Percentiles rank a stretch among this genome's conserved stretches.
Evolutionary conservation across 306 rosid species (phyloP).

Genomic region (Hippophae gyantsensis): DNA sequence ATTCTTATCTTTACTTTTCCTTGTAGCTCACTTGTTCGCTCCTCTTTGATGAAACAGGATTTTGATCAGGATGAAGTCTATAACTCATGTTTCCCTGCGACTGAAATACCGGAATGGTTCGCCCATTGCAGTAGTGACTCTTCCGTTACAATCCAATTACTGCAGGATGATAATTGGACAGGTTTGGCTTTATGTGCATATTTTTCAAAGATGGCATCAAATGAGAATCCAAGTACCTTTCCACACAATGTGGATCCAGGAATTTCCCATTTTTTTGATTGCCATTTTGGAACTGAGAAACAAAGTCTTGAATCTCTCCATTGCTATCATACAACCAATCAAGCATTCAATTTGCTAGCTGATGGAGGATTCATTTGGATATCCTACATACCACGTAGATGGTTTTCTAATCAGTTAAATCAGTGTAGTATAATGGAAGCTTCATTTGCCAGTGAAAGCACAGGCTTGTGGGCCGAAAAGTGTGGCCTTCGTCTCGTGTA

Average conservation of each 20-base stretch:
- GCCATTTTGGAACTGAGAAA: conserved; percentile 4
- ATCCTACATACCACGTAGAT: conserved; percentile 7
- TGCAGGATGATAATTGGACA: conserved; percentile 4
- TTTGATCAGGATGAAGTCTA: background rate
- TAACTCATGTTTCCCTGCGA: background rate
- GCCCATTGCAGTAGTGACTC: background rate
- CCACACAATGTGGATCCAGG: conserved; percentile 1
- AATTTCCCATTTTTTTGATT: conserved; percentile 1
- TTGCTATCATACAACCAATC: background rate
- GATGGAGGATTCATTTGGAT: background rate
- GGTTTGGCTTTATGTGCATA: conserved; percentile 6
- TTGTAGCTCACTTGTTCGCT: background rate
- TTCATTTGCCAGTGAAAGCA: background rate
- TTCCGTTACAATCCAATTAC: conserved; percentile 1
- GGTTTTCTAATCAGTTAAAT: background rate
- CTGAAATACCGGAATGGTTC: background rate
- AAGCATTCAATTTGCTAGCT: background rate
- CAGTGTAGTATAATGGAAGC: background rate
- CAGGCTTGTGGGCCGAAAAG: background rate
- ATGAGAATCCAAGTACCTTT: conserved; percentile 8
- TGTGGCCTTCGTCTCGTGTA: conserved; percentile 1
- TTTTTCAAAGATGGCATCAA: background rate
- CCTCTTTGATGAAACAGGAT: background rate
- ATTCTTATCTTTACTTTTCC: background rate
- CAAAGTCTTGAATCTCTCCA: background rate